phyloP scores from a whole-genome alignment of 1,139 yeast genomes.

The Saccharomyces hybrid region DNA sequence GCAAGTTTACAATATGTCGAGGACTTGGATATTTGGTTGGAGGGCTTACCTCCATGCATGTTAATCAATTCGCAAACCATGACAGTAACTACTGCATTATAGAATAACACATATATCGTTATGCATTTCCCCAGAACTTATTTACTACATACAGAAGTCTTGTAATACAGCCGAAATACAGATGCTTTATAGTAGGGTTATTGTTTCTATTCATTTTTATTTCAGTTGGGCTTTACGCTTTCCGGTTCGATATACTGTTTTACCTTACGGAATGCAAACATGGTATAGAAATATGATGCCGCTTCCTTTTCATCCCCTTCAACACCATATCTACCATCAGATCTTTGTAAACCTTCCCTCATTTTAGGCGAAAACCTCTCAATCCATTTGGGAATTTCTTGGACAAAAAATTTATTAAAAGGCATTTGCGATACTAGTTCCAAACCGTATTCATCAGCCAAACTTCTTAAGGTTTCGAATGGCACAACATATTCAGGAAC shows the following conservation, averaged over 20 bases:
- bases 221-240: neutral
- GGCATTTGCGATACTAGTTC: constrained; percentile 66
- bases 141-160: neutral
- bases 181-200: neutral
- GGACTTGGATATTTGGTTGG: constrained; percentile 72
- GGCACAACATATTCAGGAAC: constrained; percentile 98
- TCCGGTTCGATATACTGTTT: constrained; percentile 19
- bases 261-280: constrained; percentile 31
- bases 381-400: constrained; percentile 64
- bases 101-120: constrained; percentile 9
- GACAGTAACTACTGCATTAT: constrained; percentile 88
- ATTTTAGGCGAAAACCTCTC: constrained; percentile 53
- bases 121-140: neutral
- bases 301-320: constrained; percentile 90
- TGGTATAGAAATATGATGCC: constrained; percentile 42
- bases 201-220: neutral
- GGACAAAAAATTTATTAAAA: constrained; percentile 74
- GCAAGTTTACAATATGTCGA: constrained; percentile 70
- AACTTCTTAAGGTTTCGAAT: constrained; percentile 71
- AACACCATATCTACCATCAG: constrained; percentile 77
- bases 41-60: constrained; percentile 71
- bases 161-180: neutral
- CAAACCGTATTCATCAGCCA: constrained; percentile 79
- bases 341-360: constrained; percentile 59
- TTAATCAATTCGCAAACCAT: constrained; percentile 84